Percentiles rank a stretch among this genome's conserved stretches.
phyloP scores from a whole-genome alignment of 2,329 filamentous ascomycete genomes.

The Stachybotrys chlorohalonatus region DNA sequence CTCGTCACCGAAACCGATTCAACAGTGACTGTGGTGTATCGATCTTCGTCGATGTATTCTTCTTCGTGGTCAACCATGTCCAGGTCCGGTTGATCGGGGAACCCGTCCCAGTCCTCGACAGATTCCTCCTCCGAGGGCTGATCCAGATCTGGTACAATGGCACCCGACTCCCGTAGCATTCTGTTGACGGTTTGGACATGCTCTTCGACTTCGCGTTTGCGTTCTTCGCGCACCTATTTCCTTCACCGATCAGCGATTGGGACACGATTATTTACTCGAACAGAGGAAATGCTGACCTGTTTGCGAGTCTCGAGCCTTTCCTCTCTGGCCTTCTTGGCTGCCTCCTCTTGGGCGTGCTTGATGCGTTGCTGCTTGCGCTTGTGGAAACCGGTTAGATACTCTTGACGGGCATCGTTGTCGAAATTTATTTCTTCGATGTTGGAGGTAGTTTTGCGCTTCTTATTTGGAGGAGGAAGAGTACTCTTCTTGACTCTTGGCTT shows the following conservation, averaged over 20 bases:
- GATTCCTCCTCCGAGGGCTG: conserved; percentile 31
- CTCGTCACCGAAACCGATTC: conserved; percentile 76
- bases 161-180: conserved; percentile 52
- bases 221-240: conserved; percentile 68
- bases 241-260: neutral
- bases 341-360: conserved; percentile 77
- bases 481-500: conserved; percentile 51
- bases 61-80: conserved; percentile 69
- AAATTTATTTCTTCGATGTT: conserved; percentile 76
- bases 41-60: conserved; percentile 94
- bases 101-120: conserved; percentile 55
- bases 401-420: conserved; percentile 67
- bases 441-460: conserved; percentile 54
- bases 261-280: neutral
- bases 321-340: conserved; percentile 65
- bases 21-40: conserved; percentile 89
- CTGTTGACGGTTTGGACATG: conserved; percentile 72
- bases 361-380: conserved; percentile 84
- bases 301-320: conserved; percentile 67
- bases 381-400: conserved; percentile 92
- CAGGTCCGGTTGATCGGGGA: conserved; percentile 41
- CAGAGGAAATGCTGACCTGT: conserved; percentile 48
- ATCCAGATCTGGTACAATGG: conserved; percentile 28
- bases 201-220: conserved; percentile 70
- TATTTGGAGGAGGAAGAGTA: conserved; percentile 48